These are phyloP conservation scores for Micractinium sp. DNA, from an alignment of 139 green algal genomes.

Conservation along the genomic window DNA sequence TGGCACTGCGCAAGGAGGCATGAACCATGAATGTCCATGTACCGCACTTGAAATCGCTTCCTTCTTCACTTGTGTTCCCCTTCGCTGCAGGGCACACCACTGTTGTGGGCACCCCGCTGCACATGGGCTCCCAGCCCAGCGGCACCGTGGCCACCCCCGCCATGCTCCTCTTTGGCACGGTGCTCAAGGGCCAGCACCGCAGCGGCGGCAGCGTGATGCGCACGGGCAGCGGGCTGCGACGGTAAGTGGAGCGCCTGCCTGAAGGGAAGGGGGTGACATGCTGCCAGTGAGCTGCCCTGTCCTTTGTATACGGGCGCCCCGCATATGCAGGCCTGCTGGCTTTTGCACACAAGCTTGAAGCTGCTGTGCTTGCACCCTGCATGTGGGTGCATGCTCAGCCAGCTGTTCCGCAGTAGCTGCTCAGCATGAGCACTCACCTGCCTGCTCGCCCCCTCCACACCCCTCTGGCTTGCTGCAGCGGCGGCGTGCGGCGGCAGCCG, in stretches of 20 bases:
- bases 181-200: slow-evolving; percentile 19
- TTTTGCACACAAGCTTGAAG: not conserved
- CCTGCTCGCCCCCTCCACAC: not conserved
- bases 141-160: slow-evolving; percentile 22
- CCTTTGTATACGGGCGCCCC: not conserved
- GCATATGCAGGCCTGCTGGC: too few relatives aligned
- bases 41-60: too few relatives aligned
- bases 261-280: too few relatives aligned
- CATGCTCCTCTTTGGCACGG: slow-evolving; percentile 36
- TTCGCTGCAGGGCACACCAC: slow-evolving; percentile 16
- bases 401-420: not conserved
- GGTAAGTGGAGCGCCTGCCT: slow-evolving; percentile 2
- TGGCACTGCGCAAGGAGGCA: not conserved
- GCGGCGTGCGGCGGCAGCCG: slow-evolving; percentile 5
- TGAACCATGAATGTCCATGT: too few relatives aligned
- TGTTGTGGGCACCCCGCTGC: slow-evolving; percentile 27
- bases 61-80: not conserved
- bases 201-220: slow-evolving; percentile 16
- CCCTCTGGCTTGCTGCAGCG: not conserved
- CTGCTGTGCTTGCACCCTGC: not conserved
- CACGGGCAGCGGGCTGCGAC: slow-evolving; percentile 27
- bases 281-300: not conserved
- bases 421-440: not conserved
- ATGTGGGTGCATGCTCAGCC: not conserved
- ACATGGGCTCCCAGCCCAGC: slow-evolving; percentile 11